These are phyloP conservation scores for Astrothelium macrocarpum DNA, from an alignment of 495 filamentous ascomycete species.

Conservation along the genomic window DNA sequence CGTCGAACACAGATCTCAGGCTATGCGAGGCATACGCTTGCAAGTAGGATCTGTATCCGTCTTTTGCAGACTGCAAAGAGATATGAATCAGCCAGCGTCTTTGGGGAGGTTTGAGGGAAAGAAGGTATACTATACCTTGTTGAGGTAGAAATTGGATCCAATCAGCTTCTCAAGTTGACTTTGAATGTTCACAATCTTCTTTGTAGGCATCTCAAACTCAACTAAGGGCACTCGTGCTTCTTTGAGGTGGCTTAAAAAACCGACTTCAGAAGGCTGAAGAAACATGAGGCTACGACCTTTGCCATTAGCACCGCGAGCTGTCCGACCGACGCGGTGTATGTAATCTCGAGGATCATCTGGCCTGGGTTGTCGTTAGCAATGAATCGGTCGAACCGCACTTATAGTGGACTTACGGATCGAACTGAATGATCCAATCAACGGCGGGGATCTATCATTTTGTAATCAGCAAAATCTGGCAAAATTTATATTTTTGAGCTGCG, in stretches of 20 bases:
- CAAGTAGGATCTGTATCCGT: slow-evolving; percentile 73
- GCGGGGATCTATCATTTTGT: slow-evolving; percentile 58
- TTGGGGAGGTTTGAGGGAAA: slow-evolving; percentile 8
- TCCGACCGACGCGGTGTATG: slow-evolving; percentile 94
- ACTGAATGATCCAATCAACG: slow-evolving; percentile 94
- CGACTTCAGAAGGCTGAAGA: slow-evolving; percentile 82
- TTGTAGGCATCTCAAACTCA: slow-evolving; percentile 87
- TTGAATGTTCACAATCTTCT: slow-evolving; percentile 86
- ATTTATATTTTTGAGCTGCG: neutral
- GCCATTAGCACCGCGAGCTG: slow-evolving; percentile 73
- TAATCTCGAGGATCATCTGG: slow-evolving; percentile 87
- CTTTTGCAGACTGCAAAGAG: slow-evolving; percentile 47
- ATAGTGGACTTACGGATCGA: slow-evolving; percentile 68
- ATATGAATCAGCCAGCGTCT: slow-evolving; percentile 24
- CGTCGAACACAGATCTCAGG: slow-evolving; percentile 82
- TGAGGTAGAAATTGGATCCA: slow-evolving; percentile 88
- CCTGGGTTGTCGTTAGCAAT: neutral
- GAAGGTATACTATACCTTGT: slow-evolving; percentile 49
- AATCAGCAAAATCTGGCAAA: slow-evolving; percentile 9
- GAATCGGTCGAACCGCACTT: slow-evolving; percentile 18
- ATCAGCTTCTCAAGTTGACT: slow-evolving; percentile 91
- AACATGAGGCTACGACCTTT: slow-evolving; percentile 85
- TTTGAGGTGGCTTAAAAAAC: slow-evolving; percentile 86
- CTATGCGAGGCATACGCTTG: slow-evolving; percentile 91
- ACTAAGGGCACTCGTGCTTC: slow-evolving; percentile 87